Percentiles rank a stretch among this genome's conserved stretches.
phyloP scores from a whole-genome alignment of 2,329 filamentous ascomycete species.

The Westerdykella aurantiaca region DNA sequence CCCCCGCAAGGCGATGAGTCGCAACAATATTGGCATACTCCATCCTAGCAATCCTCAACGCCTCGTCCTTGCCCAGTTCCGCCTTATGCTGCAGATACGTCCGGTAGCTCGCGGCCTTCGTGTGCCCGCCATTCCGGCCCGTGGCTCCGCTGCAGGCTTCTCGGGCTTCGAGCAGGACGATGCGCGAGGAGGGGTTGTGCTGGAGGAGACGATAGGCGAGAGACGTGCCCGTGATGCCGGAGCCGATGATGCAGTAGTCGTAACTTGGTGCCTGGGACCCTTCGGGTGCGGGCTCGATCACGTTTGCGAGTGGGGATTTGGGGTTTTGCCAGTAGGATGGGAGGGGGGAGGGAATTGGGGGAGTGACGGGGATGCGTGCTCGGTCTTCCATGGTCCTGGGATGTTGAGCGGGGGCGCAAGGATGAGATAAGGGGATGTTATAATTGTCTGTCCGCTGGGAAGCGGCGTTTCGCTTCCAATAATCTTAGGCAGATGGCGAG shows the following conservation, averaged over 20 bases:
- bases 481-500: too few species aligned
- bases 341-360: slow-evolving; percentile 30
- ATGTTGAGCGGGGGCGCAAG: too few species aligned
- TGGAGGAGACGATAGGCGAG: slow-evolving; percentile 35
- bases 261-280: slow-evolving; percentile 15
- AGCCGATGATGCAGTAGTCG: slow-evolving; percentile 37
- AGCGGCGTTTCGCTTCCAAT: too few species aligned
- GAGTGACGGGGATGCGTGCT: slow-evolving; percentile 23
- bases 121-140: slow-evolving; percentile 45
- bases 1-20: slow-evolving; percentile 50
- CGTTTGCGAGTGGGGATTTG: slow-evolving; percentile 33
- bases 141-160: slow-evolving; percentile 37
- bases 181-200: slow-evolving; percentile 6
- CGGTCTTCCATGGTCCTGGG: slow-evolving; percentile 28
- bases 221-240: slow-evolving; percentile 37
- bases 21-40: slow-evolving; percentile 45
- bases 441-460: too few species aligned
- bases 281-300: slow-evolving; percentile 23
- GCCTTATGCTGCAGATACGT: slow-evolving; percentile 46
- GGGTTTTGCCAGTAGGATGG: slow-evolving; percentile 41
- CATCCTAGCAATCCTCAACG: slow-evolving; percentile 40
- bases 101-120: slow-evolving; percentile 48
- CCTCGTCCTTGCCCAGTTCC: slow-evolving; percentile 45
- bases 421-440: too few species aligned
- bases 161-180: slow-evolving; percentile 39